A percentile compares a stretch with the other conserved stretches of the same genome.
Evolutionary conservation across 2,329 filamentous ascomycete genomes (phyloP).

Genomic region (Phialophora chinensis): DNA sequence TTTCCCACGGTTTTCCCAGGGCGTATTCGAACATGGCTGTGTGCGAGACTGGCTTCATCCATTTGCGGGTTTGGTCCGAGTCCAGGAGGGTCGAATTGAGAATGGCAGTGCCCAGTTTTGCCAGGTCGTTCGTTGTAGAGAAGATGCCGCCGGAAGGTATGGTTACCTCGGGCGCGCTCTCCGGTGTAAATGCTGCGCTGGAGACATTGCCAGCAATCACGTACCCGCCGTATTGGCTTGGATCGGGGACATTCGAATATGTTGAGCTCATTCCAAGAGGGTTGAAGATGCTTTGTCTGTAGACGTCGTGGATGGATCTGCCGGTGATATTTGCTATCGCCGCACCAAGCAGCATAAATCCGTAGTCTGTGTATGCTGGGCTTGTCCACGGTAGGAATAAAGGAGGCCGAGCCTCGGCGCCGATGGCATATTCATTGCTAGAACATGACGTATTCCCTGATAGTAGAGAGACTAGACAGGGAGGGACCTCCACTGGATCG

Average conservation of each 20-base stretch:
- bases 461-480: slow-evolving; percentile 25
- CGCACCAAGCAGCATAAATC: slow-evolving; percentile 53
- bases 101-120: slow-evolving; percentile 44
- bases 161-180: slow-evolving; percentile 24
- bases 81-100: slow-evolving; percentile 47
- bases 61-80: slow-evolving; percentile 45
- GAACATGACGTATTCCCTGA: slow-evolving; percentile 5
- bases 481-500: slow-evolving; percentile 29
- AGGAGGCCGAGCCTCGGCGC: slow-evolving; percentile 46
- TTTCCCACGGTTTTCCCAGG: slow-evolving; percentile 52
- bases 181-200: slow-evolving; percentile 1
- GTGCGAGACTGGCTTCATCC: slow-evolving; percentile 51
- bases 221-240: slow-evolving; percentile 30
- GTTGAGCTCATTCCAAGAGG: slow-evolving; percentile 53
- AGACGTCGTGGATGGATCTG: slow-evolving; percentile 49
- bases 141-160: slow-evolving; percentile 37
- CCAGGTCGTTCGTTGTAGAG: slow-evolving; percentile 48
- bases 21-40: slow-evolving; percentile 50
- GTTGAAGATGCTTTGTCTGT: slow-evolving; percentile 51
- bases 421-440: slow-evolving; percentile 36
- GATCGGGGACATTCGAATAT: slow-evolving; percentile 45
- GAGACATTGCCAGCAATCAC: slow-evolving; percentile 35
- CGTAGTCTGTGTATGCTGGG: slow-evolving; percentile 59
- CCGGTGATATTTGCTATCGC: slow-evolving; percentile 55
- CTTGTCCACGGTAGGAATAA: slow-evolving; percentile 53